Evolutionary conservation across 1,284 basidiomycete species (phyloP), one percentile per base, ranked within the genome.

Genomic region (Pseudozyma sp.): DNA sequence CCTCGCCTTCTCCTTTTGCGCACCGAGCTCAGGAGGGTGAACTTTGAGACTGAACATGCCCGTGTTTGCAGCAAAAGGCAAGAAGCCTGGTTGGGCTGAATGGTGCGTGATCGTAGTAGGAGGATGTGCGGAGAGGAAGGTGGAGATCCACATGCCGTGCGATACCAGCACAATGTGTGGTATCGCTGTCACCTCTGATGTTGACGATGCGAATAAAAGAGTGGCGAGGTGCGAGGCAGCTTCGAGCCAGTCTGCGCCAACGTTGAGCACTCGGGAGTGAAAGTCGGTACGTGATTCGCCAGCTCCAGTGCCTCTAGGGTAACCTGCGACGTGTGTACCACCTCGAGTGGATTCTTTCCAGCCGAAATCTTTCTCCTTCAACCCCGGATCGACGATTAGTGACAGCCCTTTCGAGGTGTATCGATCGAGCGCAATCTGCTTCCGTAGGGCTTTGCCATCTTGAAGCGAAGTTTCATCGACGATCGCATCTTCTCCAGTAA

Each of bases 81-180:
- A 31, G 31, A 66, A 70, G 1, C 53, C 52, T 4, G 65, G 62
- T 50, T 63, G 65, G 14, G 43, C 59, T 38, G 66, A 58, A 9
- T 38, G 35, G 16, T 69, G 67, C 13, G 52, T 47, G 21, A 64
- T 63, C n/a, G 48, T 59, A 6, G 61, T 71, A 14, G 75, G 75
- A 35, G 71, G 76, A 53, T 70, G 70, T 0, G 49, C 36, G 19
- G 57, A 63, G 5, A 83, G 62, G 31, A 81, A 82, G 11, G 74
- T 66, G 3, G 78, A 76, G 62, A 83, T 78, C 79, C 78, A 80
- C 64, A 81, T 77, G 21, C 80, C 82, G 65, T 83, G 82, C 14
- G 73, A 70, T 14, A 83, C 79, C 7, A 82, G 42, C 2, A 83
- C 74, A 5, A 80, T 63, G 43, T 81, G 80, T 12, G 80, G 76